phyloP scores from a whole-genome alignment of 441 rosid genomes.

The Eruca vesicaria region DNA sequence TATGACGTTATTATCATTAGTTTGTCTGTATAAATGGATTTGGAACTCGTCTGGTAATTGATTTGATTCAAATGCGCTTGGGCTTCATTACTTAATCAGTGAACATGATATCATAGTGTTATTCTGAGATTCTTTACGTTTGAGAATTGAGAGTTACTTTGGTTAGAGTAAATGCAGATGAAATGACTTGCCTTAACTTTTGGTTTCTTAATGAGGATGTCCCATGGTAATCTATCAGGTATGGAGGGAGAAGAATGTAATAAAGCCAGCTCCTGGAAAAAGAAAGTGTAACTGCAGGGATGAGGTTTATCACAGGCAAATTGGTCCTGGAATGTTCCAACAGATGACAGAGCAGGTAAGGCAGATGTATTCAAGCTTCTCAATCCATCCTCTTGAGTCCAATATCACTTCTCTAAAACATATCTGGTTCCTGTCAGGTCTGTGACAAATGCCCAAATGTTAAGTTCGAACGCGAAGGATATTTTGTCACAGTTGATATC shows the following conservation, averaged over 20 bases:
- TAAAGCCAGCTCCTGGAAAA: slow-evolving; percentile 95
- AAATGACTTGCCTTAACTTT: slow-evolving; percentile 4
- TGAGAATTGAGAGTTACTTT: neutral
- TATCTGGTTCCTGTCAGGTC: slow-evolving; percentile 49
- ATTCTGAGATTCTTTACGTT: neutral
- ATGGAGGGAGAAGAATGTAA: slow-evolving; percentile 94
- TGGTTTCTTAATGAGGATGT: slow-evolving; percentile 1
- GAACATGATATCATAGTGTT: neutral
- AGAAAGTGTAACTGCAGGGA: slow-evolving; percentile 94
- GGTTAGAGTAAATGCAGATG: neutral
- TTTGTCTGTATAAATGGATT: neutral
- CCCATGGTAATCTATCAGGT: slow-evolving; percentile 46
- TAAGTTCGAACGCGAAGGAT: slow-evolving; percentile 81
- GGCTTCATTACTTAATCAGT: neutral
- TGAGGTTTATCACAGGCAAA: slow-evolving; percentile 95
- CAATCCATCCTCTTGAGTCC: neutral
- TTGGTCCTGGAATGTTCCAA: slow-evolving; percentile 99
- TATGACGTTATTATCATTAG: slow-evolving; percentile 22
- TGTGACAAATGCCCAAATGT: slow-evolving; percentile 94
- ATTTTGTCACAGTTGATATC: slow-evolving; percentile 80
- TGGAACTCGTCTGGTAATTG: neutral
- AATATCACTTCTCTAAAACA: slow-evolving; percentile 4
- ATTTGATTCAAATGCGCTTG: neutral
- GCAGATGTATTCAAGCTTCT: neutral
- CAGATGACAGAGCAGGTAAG: slow-evolving; percentile 96